Conservation (phyloP, 2,329 filamentous ascomycete genomes). For the Scedosporium aurantiacum region DNA sequence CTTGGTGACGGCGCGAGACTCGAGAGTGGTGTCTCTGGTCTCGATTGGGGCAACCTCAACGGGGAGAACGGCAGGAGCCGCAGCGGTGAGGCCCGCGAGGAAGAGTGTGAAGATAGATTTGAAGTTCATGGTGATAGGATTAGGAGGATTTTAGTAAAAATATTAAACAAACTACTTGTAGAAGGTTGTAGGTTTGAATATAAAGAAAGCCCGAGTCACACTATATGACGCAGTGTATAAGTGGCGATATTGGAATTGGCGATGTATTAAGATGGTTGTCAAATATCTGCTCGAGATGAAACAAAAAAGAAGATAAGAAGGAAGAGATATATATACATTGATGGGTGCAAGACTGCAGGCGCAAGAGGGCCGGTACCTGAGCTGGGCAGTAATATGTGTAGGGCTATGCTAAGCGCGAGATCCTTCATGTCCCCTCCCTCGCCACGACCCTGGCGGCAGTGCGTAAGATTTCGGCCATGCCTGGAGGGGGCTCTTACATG, state of each 20-base stretch:
- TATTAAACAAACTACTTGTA: background rate
- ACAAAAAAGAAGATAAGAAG: background rate
- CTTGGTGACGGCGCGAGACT: background rate
- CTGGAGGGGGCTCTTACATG: background rate
- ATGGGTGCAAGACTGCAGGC: too few relatives aligned
- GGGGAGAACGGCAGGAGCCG: background rate
- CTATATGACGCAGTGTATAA: background rate
- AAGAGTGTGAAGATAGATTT: background rate
- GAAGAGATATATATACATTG: background rate
- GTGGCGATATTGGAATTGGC: background rate
- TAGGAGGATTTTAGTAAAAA: background rate
- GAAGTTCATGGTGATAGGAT: background rate
- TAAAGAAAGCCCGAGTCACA: background rate
- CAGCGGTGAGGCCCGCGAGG: background rate
- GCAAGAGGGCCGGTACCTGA: background rate
- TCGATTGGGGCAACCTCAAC: background rate
- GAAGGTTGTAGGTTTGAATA: background rate
- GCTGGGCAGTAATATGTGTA: background rate
- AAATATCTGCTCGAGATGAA: background rate
- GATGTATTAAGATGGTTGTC: background rate
- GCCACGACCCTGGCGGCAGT: background rate
- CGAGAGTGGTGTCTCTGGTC: background rate
- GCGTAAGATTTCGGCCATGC: background rate
- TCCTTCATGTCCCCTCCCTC: background rate
- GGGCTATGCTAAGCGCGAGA: constrained; percentile 1